Base-by-base conservation (phyloP, 2,329 filamentous ascomycete genomes). In the Botrytis fabae region DNA sequence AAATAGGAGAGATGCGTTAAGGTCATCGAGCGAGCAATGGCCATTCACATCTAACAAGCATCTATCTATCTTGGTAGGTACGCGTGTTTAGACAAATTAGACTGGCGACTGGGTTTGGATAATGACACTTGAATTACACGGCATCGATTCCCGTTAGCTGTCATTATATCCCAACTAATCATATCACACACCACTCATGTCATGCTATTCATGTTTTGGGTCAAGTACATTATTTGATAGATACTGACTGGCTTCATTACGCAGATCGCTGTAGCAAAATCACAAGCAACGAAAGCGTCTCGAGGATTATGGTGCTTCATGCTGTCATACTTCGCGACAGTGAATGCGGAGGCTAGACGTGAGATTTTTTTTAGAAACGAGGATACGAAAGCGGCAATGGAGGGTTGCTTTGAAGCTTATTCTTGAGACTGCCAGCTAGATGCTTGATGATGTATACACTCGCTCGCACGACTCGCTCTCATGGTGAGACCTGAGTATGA, bases 331-430 rank as follows among this genome's bases (percentile, higher is more conserved):
- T 35, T 48, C 28, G 44, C 35, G 63, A 48, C 44, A 9, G 63
- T 65, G 69, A 25, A n/a, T 38, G 60, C n/a, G 46, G 60, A 71
- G 54, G 48, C 32, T 64, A n/a, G 46, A 35, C 14, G 60, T 64
- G 40, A 57, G 69, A 71, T 71, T 71, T 71, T 71, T 71, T 64
- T 71, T 64, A 57, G 60, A 42, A 35, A 64, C 32, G 22, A 10
- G 38, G n/a, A 65, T 44, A n/a, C 65, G 46, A 65, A 65, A 32
- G 35, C n/a, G 35, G 38, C 20, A 38, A 32, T 42, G 42, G 40
- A 68, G 48, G 70, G 51, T 68, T 72, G 60, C 70, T 48, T 68
- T 48, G 62, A 48, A 68, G 51, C 63, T 44, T 42, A 46, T 68
- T 32, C 6, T 68, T 32, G 5, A n/a, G 22, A 32, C 28, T 28